These are phyloP conservation scores for Dendrocalamus sinicus DNA, from an alignment of 176 grass and related monocot species.

Conservation along the genomic window DNA sequence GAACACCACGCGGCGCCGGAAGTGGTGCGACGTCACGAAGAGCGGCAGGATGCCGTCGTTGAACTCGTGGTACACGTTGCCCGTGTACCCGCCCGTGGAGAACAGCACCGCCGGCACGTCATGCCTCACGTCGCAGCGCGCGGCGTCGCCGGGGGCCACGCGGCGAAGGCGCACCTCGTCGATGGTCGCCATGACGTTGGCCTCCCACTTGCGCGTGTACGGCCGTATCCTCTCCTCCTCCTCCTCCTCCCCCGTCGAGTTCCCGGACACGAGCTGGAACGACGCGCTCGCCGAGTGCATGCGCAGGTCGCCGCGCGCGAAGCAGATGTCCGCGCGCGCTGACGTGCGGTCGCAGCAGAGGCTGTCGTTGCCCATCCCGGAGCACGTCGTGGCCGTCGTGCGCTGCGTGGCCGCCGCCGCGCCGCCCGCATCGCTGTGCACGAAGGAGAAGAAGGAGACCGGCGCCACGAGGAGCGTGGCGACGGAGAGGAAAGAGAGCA, in stretches of 20 bases:
- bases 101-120: constrained; percentile 81
- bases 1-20: constrained; percentile 63
- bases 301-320: constrained; percentile 69
- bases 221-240: constrained; percentile 75
- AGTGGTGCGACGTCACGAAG: constrained; percentile 73
- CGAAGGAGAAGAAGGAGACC: constrained; percentile 59
- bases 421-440: constrained; percentile 40
- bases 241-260: neutral
- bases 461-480: constrained; percentile 48
- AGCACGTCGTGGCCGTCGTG: constrained; percentile 16
- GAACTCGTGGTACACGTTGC: constrained; percentile 96
- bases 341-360: constrained; percentile 86
- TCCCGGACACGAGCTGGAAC: constrained; percentile 62
- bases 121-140: constrained; percentile 68
- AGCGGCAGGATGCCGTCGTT: constrained; percentile 93
- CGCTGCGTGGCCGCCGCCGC: constrained; percentile 32
- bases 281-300: constrained; percentile 75
- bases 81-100: constrained; percentile 91
- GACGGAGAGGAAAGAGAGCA: constrained; percentile 43
- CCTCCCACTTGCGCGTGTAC: constrained; percentile 92
- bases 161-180: constrained; percentile 66
- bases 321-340: constrained; percentile 77
- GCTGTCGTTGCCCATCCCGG: constrained; percentile 49
- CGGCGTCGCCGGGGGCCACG: constrained; percentile 28
- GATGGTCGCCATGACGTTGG: constrained; percentile 67